phyloP scores from a whole-genome alignment of 129 eudicot genomes.

The Erigeron canadensis region DNA sequence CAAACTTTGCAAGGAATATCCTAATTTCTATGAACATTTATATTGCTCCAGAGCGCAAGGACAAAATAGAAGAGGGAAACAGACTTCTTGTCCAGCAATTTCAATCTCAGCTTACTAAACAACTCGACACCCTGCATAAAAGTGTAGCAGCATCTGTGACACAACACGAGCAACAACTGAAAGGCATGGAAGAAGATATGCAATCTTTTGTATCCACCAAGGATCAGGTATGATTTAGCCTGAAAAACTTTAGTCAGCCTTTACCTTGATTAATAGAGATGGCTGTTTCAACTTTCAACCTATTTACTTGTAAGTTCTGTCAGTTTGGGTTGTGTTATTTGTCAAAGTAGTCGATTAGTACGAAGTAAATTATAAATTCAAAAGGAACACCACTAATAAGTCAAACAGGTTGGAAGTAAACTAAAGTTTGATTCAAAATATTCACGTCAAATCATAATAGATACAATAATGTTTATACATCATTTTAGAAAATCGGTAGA shows the following conservation, averaged over 20 bases:
- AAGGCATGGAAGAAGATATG: conserved; percentile 94
- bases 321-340: no score
- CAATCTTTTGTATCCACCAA: conserved; percentile 87
- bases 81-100: conserved; percentile 69
- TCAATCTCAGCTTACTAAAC: conserved; percentile 72
- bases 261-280: no score
- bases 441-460: no score
- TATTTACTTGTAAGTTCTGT: no score
- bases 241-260: neutral
- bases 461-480: no score
- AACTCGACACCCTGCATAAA: conserved; percentile 84
- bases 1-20: neutral
- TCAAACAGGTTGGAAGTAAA: no score
- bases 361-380: no score
- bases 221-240: conserved; percentile 47
- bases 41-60: conserved; percentile 67
- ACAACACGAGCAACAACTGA: conserved; percentile 85
- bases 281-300: no score
- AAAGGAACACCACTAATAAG: no score
- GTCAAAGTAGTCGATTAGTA: no score
- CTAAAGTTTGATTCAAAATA: no score
- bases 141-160: conserved; percentile 78
- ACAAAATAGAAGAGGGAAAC: conserved; percentile 90
- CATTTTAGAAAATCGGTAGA: no score
- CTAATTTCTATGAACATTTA: conserved; percentile 1